These are phyloP conservation scores for Ceratobasidium sp. DNA, from an alignment of 1,284 basidiomycete species.

Conservation along the genomic window DNA sequence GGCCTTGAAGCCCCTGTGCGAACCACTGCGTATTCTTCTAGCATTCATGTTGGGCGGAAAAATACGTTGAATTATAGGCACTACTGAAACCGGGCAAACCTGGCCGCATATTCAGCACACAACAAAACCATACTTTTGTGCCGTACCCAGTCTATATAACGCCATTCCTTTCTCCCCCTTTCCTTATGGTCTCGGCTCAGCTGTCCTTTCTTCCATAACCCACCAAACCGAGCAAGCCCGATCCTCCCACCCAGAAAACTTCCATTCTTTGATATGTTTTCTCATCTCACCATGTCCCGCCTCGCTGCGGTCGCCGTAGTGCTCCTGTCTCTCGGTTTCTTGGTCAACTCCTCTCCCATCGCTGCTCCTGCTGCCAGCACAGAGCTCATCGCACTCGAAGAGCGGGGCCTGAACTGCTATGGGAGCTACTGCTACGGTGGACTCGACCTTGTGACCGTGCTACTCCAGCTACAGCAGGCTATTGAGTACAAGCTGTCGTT, in stretches of 20 bases:
- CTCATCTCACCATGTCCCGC: conserved; percentile 31
- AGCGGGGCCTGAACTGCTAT: conserved; percentile 15
- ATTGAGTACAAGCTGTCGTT: conserved; percentile 30
- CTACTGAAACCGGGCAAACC: too few species aligned
- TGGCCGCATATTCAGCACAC: too few species aligned
- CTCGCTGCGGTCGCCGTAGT: conserved; percentile 26
- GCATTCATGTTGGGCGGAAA: too few species aligned
- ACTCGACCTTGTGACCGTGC: conserved; percentile 11
- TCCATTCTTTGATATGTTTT: conserved; percentile 11
- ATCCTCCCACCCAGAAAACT: neutral
- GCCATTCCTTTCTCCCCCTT: neutral
- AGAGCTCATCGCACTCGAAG: conserved; percentile 27
- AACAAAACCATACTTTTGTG: too few species aligned
- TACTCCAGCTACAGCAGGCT: conserved; percentile 35
- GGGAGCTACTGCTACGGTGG: conserved; percentile 28
- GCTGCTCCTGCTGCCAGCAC: conserved; percentile 18
- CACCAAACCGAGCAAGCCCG: neutral
- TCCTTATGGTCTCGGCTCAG: conserved; percentile 33
- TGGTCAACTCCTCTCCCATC: conserved; percentile 33
- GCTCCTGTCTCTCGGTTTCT: conserved; percentile 22
- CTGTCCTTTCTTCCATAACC: neutral
- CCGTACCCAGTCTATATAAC: conserved; percentile 13
- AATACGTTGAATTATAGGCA: too few species aligned
- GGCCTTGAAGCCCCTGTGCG: too few species aligned
- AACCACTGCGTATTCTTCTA: too few species aligned